These are phyloP conservation scores for Talaromyces sp. DNA, from an alignment of 2,329 filamentous ascomycete species.

Conservation along the genomic window DNA sequence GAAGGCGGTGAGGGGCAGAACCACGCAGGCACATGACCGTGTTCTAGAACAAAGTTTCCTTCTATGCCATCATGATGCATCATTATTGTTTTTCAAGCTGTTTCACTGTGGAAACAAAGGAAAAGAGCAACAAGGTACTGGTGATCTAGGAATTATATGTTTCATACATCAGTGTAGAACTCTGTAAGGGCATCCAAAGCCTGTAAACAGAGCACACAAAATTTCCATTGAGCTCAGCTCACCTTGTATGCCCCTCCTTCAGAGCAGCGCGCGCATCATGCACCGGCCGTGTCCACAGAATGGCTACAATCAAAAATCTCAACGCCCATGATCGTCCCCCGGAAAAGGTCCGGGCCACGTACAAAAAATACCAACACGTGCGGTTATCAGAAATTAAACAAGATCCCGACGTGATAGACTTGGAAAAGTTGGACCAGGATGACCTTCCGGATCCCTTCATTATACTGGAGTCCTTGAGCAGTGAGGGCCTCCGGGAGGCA, in stretches of 20 bases:
- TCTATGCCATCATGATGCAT: background rate
- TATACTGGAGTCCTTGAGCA: conserved; percentile 26
- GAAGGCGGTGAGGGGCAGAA: conserved; percentile 22
- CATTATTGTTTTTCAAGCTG: background rate
- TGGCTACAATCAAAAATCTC: conserved; percentile 42
- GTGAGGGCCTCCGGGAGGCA: conserved; percentile 23
- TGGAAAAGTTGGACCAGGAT: conserved; percentile 36
- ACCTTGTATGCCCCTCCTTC: background rate
- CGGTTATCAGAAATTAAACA: conserved; percentile 49
- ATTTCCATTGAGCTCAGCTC: background rate
- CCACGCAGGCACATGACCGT: background rate
- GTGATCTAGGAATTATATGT: background rate
- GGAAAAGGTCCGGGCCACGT: conserved; percentile 62
- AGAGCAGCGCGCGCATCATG: background rate
- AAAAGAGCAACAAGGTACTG: background rate
- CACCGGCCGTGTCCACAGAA: conserved; percentile 11
- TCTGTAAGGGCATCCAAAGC: background rate
- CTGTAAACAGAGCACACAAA: background rate
- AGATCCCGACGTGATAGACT: conserved; percentile 56
- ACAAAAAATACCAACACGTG: conserved; percentile 69
- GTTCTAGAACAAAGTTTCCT: background rate
- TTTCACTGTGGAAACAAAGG: background rate
- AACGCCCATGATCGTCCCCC: conserved; percentile 78
- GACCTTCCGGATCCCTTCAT: conserved; percentile 22
- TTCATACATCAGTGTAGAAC: background rate